These are phyloP conservation scores for Debaryomyces castellii DNA, from an alignment of 805 yeast species.

Conservation along the genomic window DNA sequence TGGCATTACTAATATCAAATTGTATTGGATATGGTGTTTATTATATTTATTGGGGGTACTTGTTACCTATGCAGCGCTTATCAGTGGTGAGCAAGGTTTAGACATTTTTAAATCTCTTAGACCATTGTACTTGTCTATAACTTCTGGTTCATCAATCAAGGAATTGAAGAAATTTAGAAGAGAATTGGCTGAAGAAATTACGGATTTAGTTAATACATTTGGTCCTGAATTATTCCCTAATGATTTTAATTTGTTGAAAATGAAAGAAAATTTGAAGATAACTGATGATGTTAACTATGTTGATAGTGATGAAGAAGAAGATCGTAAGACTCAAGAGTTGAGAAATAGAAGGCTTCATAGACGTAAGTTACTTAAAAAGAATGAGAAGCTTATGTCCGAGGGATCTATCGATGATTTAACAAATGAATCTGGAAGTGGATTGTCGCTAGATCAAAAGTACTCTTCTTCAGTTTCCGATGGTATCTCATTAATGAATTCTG, in stretches of 20 bases:
- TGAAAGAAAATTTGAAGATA: constrained; percentile 38
- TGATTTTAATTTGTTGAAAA: constrained; percentile 65
- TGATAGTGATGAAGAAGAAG: constrained; percentile 52
- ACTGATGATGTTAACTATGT: constrained; percentile 24
- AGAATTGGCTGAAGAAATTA: constrained; percentile 67
- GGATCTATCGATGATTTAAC: constrained; percentile 7
- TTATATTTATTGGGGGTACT: constrained; percentile 62
- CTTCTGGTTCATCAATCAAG: constrained; percentile 53
- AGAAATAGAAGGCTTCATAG: constrained; percentile 41
- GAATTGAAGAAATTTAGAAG: constrained; percentile 62
- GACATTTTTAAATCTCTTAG: constrained; percentile 81
- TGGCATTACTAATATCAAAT: constrained; percentile 4
- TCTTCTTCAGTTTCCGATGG: constrained; percentile 55
- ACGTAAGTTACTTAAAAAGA: constrained; percentile 19
- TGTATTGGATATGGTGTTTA: constrained; percentile 44
- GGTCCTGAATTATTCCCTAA: constrained; percentile 83
- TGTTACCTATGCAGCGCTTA: constrained; percentile 86
- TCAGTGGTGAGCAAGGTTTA: constrained; percentile 91
- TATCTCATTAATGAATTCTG: constrained; percentile 60
- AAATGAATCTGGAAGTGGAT: constrained; percentile 17
- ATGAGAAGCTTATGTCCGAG: constrained; percentile 4
- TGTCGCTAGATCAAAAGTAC: constrained; percentile 15
- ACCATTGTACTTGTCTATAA: constrained; percentile 71
- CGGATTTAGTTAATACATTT: constrained; percentile 72
- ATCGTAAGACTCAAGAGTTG: constrained; percentile 46